These are phyloP conservation scores for Solanum chmielewskii DNA, from an alignment of 257 asterid species.

Conservation along the genomic window DNA sequence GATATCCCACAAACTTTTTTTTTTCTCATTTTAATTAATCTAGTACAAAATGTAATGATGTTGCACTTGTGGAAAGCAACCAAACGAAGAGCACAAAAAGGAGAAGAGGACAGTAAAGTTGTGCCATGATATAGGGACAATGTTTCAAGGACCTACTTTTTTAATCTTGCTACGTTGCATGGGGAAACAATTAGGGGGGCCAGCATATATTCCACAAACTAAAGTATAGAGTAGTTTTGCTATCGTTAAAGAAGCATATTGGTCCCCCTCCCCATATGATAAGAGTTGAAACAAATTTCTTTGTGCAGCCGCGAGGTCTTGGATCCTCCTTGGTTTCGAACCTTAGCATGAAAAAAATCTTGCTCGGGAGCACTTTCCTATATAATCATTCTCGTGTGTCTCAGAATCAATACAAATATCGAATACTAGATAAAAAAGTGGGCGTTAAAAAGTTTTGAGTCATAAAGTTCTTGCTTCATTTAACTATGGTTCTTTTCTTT, in stretches of 20 bases:
- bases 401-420: not conserved
- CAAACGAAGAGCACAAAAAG: slow-evolving; percentile 23
- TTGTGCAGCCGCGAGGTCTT: not conserved
- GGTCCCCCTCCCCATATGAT: slow-evolving; percentile 35
- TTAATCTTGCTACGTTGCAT: slow-evolving; percentile 4
- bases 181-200: slow-evolving; percentile 9
- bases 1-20: not conserved
- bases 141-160: slow-evolving; percentile 5
- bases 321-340: not conserved
- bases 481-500: not conserved
- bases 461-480: not conserved
- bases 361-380: not conserved
- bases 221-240: not conserved
- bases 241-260: slow-evolving; percentile 21
- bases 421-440: too few species aligned
- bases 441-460: not conserved
- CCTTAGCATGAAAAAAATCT: not conserved
- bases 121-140: slow-evolving; percentile 23
- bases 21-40: not conserved
- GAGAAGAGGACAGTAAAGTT: slow-evolving; percentile 6
- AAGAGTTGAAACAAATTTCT: not conserved
- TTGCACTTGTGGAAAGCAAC: slow-evolving; percentile 17
- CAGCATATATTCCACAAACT: slow-evolving; percentile 23
- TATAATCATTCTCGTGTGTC: not conserved
- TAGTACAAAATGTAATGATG: slow-evolving; percentile 1